These are phyloP conservation scores for Circinella umbellata DNA, from an alignment of 371 early-diverging fungal species.

Conservation along the genomic window DNA sequence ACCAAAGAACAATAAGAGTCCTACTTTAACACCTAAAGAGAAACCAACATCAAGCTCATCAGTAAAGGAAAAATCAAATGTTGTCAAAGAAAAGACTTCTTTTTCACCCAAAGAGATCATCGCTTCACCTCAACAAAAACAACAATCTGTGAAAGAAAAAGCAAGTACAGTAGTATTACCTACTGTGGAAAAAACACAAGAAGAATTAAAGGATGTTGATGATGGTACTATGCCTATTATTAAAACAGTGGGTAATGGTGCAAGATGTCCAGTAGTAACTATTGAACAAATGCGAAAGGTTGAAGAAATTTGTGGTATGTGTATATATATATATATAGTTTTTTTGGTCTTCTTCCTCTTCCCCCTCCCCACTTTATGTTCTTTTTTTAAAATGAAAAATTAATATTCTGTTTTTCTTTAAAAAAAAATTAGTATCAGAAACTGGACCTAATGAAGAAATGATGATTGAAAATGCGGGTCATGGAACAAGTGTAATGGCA, in stretches of 20 bases:
- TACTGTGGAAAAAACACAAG: no score
- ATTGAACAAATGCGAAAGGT: constrained; percentile 65
- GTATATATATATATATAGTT: neutral
- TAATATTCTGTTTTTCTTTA: no score
- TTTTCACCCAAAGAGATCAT: no score
- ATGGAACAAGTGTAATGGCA: constrained; percentile 74
- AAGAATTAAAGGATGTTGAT: neutral
- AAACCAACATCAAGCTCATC: neutral
- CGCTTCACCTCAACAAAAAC: no score
- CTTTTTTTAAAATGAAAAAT: no score
- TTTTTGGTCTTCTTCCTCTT: no score
- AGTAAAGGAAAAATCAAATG: neutral
- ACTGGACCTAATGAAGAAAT: constrained; percentile 73
- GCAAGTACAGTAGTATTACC: no score
- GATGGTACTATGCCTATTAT: constrained; percentile 25
- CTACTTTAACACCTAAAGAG: neutral
- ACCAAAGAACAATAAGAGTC: no score
- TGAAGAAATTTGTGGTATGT: constrained; percentile 56
- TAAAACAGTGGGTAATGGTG: constrained; percentile 54
- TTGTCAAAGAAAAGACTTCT: constrained; percentile 6
- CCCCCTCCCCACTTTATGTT: no score
- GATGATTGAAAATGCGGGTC: constrained; percentile 83
- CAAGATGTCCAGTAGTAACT: constrained; percentile 60
- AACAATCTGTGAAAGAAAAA: constrained; percentile 1
- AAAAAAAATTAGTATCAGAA: constrained; percentile 48